Base-by-base conservation (phyloP, 192 early-diverging fungal species). In the Coemansia sp. region DNA sequence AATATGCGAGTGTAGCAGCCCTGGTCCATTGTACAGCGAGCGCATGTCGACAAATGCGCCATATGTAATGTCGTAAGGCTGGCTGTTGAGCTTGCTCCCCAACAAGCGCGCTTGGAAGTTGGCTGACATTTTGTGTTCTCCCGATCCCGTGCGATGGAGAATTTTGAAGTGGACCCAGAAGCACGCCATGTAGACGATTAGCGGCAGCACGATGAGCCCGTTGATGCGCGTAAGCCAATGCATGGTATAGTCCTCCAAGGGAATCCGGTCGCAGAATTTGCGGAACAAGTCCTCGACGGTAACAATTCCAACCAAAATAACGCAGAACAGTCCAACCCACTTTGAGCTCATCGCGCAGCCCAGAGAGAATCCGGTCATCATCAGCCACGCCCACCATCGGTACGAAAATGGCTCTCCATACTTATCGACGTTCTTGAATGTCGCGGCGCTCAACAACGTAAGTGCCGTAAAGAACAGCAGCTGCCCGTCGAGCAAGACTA, bases 251-350 rank as follows among this genome's bases (percentile, higher is more conserved):
- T 78, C 86, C 0, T 76, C 77, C 91, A 90, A 77, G 6, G 91
- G 78, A 44, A 87, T 86, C 53, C 84, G 66, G 69, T 89, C 86
- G 64, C 94, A 95, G 73, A 91, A 86, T 61, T 97, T 80, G 39
- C 93, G 88, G 91, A 95, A 97, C 14, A 99, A 84, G 44, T 97
- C 94, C 67, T 95, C 91, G 30, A 92, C 76, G 0, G 97, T 97
- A 63, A 93, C 91, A 61, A 97, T 65, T 32, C 96, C 96, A 63
- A 97, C 93, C 57, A 97, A 79, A 16, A 93, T 91, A 32, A 95
- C 91, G 57, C 88, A 89, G 84, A 99, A 97, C 17, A 99, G 68
- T 3, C 97, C 97, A 26, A 98, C 91, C 97, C 96, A 99, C 80
- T 99, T 99, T 75, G 46, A 97, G 83, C 75, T 73, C 49, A 86